Evolutionary conservation across 1,284 basidiomycete genomes (phyloP), one percentile per base, ranked within the genome.

Genomic region (Heterobasidion parviporum): DNA sequence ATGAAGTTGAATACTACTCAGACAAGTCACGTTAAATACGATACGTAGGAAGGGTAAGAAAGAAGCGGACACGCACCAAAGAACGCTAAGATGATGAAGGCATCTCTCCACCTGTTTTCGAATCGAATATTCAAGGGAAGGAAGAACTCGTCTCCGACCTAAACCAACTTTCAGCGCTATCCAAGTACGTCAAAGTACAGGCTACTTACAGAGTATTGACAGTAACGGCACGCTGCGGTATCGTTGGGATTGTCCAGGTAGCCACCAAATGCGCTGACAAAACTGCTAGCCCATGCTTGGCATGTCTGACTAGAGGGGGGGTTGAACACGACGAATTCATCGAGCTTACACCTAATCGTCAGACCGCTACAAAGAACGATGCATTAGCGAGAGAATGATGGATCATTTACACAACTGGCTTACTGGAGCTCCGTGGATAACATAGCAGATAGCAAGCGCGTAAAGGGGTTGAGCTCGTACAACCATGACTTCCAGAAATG

Each of bases 241-340:
- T 77, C 88, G 52, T 75, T 71, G 0, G 80, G 78, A 68, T 96
- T 89, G 59, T 87, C 77, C 34, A 97, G 69, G 71, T 97, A 97
- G 0, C 92, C 94, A 6, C 84, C 85, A 63, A 81, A 79, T 1
- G 70, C 71, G 3, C 64, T 60, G 8, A 87, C 81, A 65, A 91
- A 94, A 48, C 79, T 76, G 36, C 76, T 72, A 0, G 87, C 91
- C 82, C 86, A 96, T 4, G 79, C 60, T 3, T 62, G 63, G 65
- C 93, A 96, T 0, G 86, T 92, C 68, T 93, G 82, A 7, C 85
- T 87, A 0, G 74, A 59, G 0, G 92, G 92, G 0, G 92, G 87
- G 57, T 77, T 69, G 74, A 91, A 90, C 20, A 78, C 62, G 18
- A 76, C 73, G 63, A 86, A 91, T 65, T 94, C 91, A 54, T 80